Percentiles rank a stretch among this genome's conserved stretches.
phyloP scores from a whole-genome alignment of 163 green algal species.

The Prototheca wickerhamii region DNA sequence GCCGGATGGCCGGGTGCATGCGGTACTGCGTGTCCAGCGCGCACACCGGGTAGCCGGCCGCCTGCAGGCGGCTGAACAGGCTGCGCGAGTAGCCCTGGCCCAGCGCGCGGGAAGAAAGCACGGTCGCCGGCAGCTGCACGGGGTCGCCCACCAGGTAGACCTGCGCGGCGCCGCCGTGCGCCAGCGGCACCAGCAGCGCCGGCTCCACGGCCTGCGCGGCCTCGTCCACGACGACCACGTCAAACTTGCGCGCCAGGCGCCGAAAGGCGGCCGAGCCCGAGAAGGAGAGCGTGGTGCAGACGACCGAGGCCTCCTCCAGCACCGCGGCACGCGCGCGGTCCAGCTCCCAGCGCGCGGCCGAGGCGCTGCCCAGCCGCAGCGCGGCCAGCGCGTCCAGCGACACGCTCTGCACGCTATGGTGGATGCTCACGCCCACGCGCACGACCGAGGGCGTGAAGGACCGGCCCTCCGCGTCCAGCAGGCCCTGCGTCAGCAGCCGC shows the following conservation, averaged over 20 bases:
- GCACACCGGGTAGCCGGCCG: slow-evolving; percentile 64
- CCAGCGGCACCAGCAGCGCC: slow-evolving; percentile 65
- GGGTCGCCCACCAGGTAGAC: slow-evolving; percentile 84
- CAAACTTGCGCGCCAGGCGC: slow-evolving; percentile 53
- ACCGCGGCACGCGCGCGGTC: slow-evolving; percentile 66
- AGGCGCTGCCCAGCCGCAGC: slow-evolving; percentile 36
- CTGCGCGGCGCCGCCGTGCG: slow-evolving; percentile 53
- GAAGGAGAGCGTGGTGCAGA: slow-evolving; percentile 85
- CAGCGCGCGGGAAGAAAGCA: slow-evolving; percentile 57
- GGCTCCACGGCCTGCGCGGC: slow-evolving; percentile 88
- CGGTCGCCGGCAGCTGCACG: slow-evolving; percentile 78
- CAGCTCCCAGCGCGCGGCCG: slow-evolving; percentile 33
- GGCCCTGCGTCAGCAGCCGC: slow-evolving; percentile 38
- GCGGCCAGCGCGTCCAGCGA: slow-evolving; percentile 73
- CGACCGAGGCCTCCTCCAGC: slow-evolving; percentile 83
- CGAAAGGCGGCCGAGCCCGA: slow-evolving; percentile 54
- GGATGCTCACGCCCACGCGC: slow-evolving; percentile 73
- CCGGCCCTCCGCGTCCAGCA: slow-evolving; percentile 52
- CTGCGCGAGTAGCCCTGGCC: slow-evolving; percentile 49
- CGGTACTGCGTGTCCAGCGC: slow-evolving; percentile 81
- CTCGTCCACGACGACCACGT: slow-evolving; percentile 84
- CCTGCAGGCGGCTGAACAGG: slow-evolving; percentile 79
- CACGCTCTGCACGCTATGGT: slow-evolving; percentile 69
- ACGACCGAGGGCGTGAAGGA: slow-evolving; percentile 66
- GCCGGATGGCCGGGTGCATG: slow-evolving; percentile 87